These are phyloP conservation scores for Chrysosporium keratinophilum DNA, from an alignment of 2,329 filamentous ascomycete species.

Conservation along the genomic window DNA sequence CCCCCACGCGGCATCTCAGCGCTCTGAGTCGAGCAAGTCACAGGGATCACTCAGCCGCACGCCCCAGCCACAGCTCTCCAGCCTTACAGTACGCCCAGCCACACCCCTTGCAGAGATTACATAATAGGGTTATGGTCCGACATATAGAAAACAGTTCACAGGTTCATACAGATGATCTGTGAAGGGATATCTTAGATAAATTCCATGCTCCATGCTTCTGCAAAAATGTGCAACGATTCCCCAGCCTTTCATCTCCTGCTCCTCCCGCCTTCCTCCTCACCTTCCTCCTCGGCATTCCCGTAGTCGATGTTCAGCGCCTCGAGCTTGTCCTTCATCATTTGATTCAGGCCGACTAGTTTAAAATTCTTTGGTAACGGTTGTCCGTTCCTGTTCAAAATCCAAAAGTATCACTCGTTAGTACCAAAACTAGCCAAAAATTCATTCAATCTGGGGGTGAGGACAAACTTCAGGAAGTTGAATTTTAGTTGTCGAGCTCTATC, in stretches of 20 bases:
- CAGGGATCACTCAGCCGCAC: not conserved
- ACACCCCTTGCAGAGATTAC: not conserved
- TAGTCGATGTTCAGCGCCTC: not conserved
- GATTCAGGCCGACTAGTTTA: constrained; percentile 33
- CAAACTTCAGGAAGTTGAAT: constrained; percentile 5
- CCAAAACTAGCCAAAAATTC: not conserved
- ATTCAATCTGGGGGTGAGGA: not conserved
- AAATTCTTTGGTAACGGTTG: constrained; percentile 36
- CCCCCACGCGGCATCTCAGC: not conserved
- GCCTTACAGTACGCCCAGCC: not conserved
- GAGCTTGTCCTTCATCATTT: constrained; percentile 1
- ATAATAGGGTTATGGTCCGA: not conserved
- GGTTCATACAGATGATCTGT: too few relatives aligned
- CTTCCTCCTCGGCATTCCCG: too few relatives aligned
- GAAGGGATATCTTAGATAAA: too few relatives aligned
- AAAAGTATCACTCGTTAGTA: not conserved
- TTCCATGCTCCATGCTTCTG: too few relatives aligned
- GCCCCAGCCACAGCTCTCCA: not conserved
- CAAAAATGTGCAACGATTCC: too few relatives aligned
- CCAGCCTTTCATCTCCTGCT: too few relatives aligned
- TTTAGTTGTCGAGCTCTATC: constrained; percentile 47
- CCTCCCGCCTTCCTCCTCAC: too few relatives aligned
- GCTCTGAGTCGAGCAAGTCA: not conserved
- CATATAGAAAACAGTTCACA: too few relatives aligned
- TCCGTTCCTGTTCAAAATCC: not conserved